A percentile compares a stretch with the other conserved stretches of the same genome.
These are phyloP conservation scores for Murraya paniculata DNA, from an alignment of 345 rosid species.

Conservation along the genomic window DNA sequence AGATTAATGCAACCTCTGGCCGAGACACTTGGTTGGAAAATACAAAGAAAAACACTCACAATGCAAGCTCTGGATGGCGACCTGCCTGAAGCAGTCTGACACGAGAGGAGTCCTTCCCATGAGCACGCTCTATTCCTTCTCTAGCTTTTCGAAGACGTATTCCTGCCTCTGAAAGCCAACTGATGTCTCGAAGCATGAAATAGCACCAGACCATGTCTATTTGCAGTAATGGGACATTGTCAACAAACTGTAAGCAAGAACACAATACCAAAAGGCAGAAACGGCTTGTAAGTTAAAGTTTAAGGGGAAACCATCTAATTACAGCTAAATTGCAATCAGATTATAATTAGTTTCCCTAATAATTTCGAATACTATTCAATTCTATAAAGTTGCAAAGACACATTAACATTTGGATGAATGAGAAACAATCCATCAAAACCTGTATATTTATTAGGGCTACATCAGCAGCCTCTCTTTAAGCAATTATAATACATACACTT, in stretches of 20 bases:
- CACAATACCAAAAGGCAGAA: conserved; percentile 7
- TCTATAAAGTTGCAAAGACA: not conserved
- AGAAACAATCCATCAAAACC: not conserved
- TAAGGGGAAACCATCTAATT: not conserved
- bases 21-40: not conserved
- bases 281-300: not conserved
- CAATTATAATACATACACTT: not conserved
- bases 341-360: not conserved
- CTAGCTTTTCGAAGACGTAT: conserved; percentile 77
- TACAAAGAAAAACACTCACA: conserved; percentile 45
- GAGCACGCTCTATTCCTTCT: conserved; percentile 85
- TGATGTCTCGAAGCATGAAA: conserved; percentile 84
- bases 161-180: conserved; percentile 85
- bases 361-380: not conserved
- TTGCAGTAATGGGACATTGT: conserved; percentile 88
- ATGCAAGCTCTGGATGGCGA: conserved; percentile 66
- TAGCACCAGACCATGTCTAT: conserved; percentile 99
- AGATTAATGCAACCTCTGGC: not conserved
- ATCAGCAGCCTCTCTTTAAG: not conserved
- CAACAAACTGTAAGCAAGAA: conserved; percentile 59
- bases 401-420: not conserved
- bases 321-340: not conserved
- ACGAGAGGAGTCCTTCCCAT: conserved; percentile 88
- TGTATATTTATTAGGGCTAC: not conserved
- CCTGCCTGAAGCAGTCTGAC: conserved; percentile 83